A percentile compares a stretch with the other conserved stretches of the same genome.
These are phyloP conservation scores for Pseudocercospora fijiensis DNA, from an alignment of 2,329 filamentous ascomycete species.

Conservation along the genomic window DNA sequence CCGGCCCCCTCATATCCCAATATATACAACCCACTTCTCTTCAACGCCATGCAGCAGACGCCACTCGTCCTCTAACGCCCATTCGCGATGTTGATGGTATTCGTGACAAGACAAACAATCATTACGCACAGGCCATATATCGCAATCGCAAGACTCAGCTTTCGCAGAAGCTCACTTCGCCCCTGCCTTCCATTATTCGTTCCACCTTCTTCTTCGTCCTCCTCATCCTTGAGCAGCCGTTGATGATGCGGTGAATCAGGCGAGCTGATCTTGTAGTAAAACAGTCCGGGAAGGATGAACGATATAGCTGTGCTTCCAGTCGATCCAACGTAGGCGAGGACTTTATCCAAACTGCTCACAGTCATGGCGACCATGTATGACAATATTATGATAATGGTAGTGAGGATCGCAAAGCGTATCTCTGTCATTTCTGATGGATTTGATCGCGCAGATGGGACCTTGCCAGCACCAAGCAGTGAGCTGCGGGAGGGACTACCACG, in stretches of 20 bases:
- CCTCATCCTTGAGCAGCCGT: conserved; percentile 83
- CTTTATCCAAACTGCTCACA: conserved; percentile 82
- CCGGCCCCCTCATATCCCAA: background rate
- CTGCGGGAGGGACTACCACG: conserved; percentile 35
- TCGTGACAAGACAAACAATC: conserved; percentile 81
- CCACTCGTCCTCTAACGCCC: conserved; percentile 13
- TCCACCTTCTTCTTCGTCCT: conserved; percentile 65
- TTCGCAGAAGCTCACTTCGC: conserved; percentile 60
- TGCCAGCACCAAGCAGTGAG: conserved; percentile 29
- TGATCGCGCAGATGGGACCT: conserved; percentile 26
- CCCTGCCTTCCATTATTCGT: conserved; percentile 42
- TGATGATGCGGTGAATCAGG: conserved; percentile 86
- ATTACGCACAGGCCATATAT: conserved; percentile 86
- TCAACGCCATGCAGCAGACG: background rate
- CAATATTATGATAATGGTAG: conserved; percentile 77
- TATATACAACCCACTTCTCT: background rate
- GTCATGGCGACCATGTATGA: conserved; percentile 89
- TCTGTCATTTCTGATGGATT: conserved; percentile 69
- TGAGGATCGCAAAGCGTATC: conserved; percentile 82
- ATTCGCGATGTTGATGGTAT: conserved; percentile 66
- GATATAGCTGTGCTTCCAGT: conserved; percentile 94
- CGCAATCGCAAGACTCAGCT: conserved; percentile 70
- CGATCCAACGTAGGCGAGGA: conserved; percentile 91
- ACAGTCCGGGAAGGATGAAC: conserved; percentile 92
- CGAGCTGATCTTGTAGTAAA: conserved; percentile 97